Percentiles rank a stretch among this genome's conserved stretches.
Evolutionary conservation across 2,329 filamentous ascomycete species (phyloP).

Genomic region (Monosporascus sp.): DNA sequence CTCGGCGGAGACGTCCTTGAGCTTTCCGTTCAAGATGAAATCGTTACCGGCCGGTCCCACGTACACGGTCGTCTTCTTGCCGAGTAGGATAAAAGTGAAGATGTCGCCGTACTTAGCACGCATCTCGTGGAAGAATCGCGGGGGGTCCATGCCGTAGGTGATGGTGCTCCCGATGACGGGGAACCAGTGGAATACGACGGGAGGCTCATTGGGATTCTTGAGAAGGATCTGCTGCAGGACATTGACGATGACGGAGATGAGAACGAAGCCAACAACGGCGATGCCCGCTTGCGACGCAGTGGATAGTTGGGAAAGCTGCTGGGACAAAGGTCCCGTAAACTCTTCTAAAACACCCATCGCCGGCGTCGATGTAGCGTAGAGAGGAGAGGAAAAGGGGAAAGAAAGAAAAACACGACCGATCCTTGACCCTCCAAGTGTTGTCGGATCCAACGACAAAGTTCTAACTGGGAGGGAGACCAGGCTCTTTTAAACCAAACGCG

Average conservation of each 20-base stretch:
- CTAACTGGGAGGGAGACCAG: neutral
- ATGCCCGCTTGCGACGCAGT: constrained; percentile 42
- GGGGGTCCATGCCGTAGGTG: constrained; percentile 92
- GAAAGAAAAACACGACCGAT: neutral
- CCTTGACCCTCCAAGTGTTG: neutral
- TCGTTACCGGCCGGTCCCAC: constrained; percentile 80
- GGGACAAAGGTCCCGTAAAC: constrained; percentile 43
- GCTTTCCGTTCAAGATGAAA: constrained; percentile 86
- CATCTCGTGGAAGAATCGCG: constrained; percentile 73
- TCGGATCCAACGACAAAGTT: neutral
- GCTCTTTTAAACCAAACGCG: neutral
- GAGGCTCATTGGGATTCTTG: constrained; percentile 76
- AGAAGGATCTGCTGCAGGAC: constrained; percentile 74
- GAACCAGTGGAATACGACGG: constrained; percentile 75
- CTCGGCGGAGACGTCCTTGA: constrained; percentile 84
- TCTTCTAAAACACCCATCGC: constrained; percentile 54
- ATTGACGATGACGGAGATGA: constrained; percentile 65
- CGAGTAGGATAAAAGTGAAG: constrained; percentile 83
- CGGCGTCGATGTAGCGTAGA: neutral
- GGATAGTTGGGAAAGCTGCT: constrained; percentile 44
- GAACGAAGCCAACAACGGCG: constrained; percentile 38
- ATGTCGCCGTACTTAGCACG: constrained; percentile 83
- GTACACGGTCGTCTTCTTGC: constrained; percentile 84
- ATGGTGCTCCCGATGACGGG: constrained; percentile 86
- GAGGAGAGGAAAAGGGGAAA: neutral